Percentiles rank a stretch among this genome's conserved stretches.
Evolutionary conservation across 2,329 filamentous ascomycete genomes (phyloP).

Genomic region (Fusarium cyanostomum): DNA sequence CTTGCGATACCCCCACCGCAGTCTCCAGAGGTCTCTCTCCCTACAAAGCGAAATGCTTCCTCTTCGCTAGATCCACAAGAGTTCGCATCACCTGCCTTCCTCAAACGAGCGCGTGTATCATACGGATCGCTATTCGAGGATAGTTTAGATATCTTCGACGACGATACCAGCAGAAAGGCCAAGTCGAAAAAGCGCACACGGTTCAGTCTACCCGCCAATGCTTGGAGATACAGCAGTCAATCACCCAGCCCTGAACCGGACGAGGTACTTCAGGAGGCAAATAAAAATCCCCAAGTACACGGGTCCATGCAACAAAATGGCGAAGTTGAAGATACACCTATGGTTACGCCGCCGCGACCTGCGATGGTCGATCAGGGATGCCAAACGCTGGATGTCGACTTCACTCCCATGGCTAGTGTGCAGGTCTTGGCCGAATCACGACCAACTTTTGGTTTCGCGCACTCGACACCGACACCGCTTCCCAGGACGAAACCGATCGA

Average conservation of each 20-base stretch:
- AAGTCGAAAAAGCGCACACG: conserved; percentile 71
- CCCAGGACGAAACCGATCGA: conserved; percentile 33
- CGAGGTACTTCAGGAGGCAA: conserved; percentile 38
- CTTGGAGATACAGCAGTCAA: conserved; percentile 79
- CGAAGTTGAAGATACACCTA: conserved; percentile 17
- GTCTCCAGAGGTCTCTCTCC: conserved; percentile 32
- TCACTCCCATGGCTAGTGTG: conserved; percentile 42
- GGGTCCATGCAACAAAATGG: conserved; percentile 6
- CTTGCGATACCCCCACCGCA: conserved; percentile 28
- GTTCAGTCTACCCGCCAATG: conserved; percentile 70
- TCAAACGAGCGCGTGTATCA: conserved; percentile 75
- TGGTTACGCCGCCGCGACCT: conserved; percentile 35
- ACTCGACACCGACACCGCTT: conserved; percentile 38
- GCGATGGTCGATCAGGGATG: conserved; percentile 51
- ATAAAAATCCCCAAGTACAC: conserved; percentile 1
- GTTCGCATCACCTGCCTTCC: conserved; percentile 82
- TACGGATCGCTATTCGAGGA: conserved; percentile 73
- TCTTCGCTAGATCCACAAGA: conserved; percentile 56
- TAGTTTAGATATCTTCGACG: conserved; percentile 74
- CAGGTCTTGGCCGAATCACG: conserved; percentile 44
- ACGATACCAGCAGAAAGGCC: conserved; percentile 54
- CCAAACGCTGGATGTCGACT: conserved; percentile 47
- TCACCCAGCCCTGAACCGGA: conserved; percentile 75
- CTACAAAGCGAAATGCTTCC: conserved; percentile 49
- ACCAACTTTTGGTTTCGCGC: conserved; percentile 37